Conservation (phyloP, 768 basidiomycete species). For the Lepiota brunneoincarnata region DNA sequence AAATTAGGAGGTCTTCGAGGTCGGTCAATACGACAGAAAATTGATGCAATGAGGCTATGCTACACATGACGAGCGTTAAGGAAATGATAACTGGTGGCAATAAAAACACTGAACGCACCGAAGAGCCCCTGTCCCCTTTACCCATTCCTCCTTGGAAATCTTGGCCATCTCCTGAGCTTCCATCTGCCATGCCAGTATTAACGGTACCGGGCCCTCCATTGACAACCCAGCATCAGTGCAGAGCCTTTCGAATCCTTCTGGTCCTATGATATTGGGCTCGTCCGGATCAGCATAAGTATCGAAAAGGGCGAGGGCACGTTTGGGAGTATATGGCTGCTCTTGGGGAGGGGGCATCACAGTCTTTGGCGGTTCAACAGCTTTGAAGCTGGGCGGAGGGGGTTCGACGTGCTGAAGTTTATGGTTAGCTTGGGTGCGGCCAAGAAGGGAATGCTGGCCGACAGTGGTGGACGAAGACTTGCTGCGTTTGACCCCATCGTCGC, state of each 20-base stretch:
- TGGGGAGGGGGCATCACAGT: constrained; percentile 14
- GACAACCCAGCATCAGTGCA: constrained; percentile 70
- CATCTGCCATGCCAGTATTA: constrained; percentile 77
- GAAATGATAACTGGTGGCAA: not conserved
- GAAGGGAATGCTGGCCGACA: constrained; percentile 3
- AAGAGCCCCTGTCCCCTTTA: constrained; percentile 43
- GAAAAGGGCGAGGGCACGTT: constrained; percentile 57
- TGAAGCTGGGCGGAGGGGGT: constrained; percentile 1
- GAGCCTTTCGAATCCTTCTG: constrained; percentile 69
- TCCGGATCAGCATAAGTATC: constrained; percentile 57
- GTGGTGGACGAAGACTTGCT: constrained; percentile 9
- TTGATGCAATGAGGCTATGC: constrained; percentile 42
- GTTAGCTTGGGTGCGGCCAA: not conserved
- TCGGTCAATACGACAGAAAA: constrained; percentile 55
- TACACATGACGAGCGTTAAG: constrained; percentile 15
- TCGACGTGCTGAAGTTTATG: constrained; percentile 1
- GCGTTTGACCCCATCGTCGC: constrained; percentile 37
- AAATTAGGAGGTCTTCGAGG: constrained; percentile 61
- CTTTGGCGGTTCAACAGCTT: constrained; percentile 3
- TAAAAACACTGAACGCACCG: constrained; percentile 27
- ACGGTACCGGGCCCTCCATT: constrained; percentile 68
- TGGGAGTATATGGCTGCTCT: constrained; percentile 46
- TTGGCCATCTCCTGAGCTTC: constrained; percentile 71
- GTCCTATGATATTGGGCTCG: constrained; percentile 55
- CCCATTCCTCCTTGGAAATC: constrained; percentile 69